Percentiles rank a stretch among this genome's conserved stretches.
phyloP scores from a whole-genome alignment of 345 rosid genomes.

The Citrus sp. region DNA sequence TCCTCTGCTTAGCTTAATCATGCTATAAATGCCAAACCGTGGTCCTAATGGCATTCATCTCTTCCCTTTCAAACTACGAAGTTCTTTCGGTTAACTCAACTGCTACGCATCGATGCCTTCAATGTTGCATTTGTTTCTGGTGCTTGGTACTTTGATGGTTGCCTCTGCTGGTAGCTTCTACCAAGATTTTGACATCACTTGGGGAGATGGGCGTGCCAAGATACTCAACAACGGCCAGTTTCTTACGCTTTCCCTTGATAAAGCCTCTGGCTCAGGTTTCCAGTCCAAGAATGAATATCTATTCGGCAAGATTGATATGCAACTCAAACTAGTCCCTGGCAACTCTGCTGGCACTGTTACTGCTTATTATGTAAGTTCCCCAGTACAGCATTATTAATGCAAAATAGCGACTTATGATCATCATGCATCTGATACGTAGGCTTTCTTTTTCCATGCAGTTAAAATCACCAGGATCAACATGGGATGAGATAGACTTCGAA shows the following conservation, averaged over 20 bases:
- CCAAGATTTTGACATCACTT: background rate
- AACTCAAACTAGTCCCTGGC: constrained; percentile 1
- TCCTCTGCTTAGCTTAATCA: background rate
- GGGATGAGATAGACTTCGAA: constrained; percentile 74
- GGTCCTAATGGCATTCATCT: background rate
- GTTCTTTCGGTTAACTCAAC: background rate
- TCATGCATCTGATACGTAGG: background rate
- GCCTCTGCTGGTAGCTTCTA: constrained; percentile 2
- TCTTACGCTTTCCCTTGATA: constrained; percentile 6
- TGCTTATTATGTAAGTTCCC: constrained; percentile 2
- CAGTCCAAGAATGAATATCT: constrained; percentile 8
- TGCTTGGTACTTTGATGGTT: background rate
- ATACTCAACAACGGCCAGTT: background rate
- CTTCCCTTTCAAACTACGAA: background rate
- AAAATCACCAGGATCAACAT: constrained; percentile 49
- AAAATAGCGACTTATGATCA: too few species aligned
- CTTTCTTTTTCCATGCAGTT: constrained; percentile 24
- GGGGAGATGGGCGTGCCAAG: constrained; percentile 5
- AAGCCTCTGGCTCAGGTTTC: constrained; percentile 2
- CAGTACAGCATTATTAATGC: background rate
- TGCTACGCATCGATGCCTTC: background rate
- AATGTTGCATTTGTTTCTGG: background rate
- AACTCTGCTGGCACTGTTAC: constrained; percentile 13
- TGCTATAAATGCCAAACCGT: background rate
- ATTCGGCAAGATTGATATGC: constrained; percentile 10